These are phyloP conservation scores for Aspergillus quadrilineatus DNA, from an alignment of 2,329 filamentous ascomycete genomes.

Conservation along the genomic window DNA sequence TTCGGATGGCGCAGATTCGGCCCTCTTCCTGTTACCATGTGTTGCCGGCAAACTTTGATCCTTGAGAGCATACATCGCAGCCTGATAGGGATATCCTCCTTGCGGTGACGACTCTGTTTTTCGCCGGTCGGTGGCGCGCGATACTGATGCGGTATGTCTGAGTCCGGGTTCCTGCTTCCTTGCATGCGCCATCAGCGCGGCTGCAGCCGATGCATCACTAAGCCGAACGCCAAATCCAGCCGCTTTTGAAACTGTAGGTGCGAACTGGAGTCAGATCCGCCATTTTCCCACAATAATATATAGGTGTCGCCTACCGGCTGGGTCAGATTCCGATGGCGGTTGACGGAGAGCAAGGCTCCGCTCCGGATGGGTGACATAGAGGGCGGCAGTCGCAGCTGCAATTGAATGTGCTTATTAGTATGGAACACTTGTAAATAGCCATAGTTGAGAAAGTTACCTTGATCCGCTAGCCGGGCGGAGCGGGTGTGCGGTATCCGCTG, in stretches of 20 bases:
- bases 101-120: slow-evolving; percentile 51
- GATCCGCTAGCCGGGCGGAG: slow-evolving; percentile 34
- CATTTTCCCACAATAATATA: neutral
- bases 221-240: slow-evolving; percentile 60
- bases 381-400: slow-evolving; percentile 60
- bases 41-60: slow-evolving; percentile 61
- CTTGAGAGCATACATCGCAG: slow-evolving; percentile 64
- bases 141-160: slow-evolving; percentile 58
- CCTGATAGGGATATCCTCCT: slow-evolving; percentile 71
- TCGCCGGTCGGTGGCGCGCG: slow-evolving; percentile 61
- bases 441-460: slow-evolving; percentile 28
- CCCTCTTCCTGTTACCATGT: slow-evolving; percentile 59
- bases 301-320: slow-evolving; percentile 24
- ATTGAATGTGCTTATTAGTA: slow-evolving; percentile 7
- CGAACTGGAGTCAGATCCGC: neutral
- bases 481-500: slow-evolving; percentile 21
- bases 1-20: slow-evolving; percentile 66
- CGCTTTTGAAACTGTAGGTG: slow-evolving; percentile 24
- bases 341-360: slow-evolving; percentile 31
- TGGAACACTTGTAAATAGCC: neutral
- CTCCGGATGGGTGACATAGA: slow-evolving; percentile 53
- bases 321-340: slow-evolving; percentile 20
- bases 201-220: slow-evolving; percentile 63
- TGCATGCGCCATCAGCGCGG: slow-evolving; percentile 68
- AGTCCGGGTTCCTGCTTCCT: slow-evolving; percentile 63